Evolutionary conservation across 2,329 filamentous ascomycete genomes (phyloP).

Genomic region (Aspergillus hortae): DNA sequence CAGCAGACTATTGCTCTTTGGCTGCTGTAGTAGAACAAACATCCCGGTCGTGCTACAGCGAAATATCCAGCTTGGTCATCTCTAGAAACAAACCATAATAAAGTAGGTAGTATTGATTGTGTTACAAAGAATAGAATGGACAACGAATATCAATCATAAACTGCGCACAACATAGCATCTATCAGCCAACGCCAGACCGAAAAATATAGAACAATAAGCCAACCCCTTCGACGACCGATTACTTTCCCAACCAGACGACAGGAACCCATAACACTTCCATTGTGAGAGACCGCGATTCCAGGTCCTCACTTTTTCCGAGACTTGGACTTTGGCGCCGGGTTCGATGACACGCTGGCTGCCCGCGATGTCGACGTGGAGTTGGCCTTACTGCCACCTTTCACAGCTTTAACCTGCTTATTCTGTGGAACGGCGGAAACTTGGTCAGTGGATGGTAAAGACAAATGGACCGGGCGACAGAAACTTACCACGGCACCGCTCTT

Average conservation of each 20-base stretch:
- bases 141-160: slow-evolving; percentile 2
- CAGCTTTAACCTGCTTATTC: slow-evolving; percentile 90
- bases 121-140: slow-evolving; percentile 5
- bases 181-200: slow-evolving; percentile 21
- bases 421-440: slow-evolving; percentile 38
- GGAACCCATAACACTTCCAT: slow-evolving; percentile 8
- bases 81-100: not conserved
- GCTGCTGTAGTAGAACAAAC: not conserved
- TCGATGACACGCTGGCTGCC: slow-evolving; percentile 83
- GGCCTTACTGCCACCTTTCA: slow-evolving; percentile 73
- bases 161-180: slow-evolving; percentile 12
- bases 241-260: slow-evolving; percentile 11
- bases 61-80: not conserved
- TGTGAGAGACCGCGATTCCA: not conserved
- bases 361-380: slow-evolving; percentile 75
- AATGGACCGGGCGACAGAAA: slow-evolving; percentile 8
- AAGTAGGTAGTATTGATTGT: slow-evolving; percentile 5
- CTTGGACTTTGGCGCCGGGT: slow-evolving; percentile 51
- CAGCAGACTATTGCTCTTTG: not conserved
- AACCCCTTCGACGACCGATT: slow-evolving; percentile 11
- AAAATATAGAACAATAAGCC: slow-evolving; percentile 11
- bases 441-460: not conserved
- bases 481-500: slow-evolving; percentile 85
- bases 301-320: slow-evolving; percentile 47
- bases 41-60: not conserved